These are phyloP conservation scores for Fallopia convolvulus DNA, from an alignment of 148 eudicot genomes.

Conservation along the genomic window DNA sequence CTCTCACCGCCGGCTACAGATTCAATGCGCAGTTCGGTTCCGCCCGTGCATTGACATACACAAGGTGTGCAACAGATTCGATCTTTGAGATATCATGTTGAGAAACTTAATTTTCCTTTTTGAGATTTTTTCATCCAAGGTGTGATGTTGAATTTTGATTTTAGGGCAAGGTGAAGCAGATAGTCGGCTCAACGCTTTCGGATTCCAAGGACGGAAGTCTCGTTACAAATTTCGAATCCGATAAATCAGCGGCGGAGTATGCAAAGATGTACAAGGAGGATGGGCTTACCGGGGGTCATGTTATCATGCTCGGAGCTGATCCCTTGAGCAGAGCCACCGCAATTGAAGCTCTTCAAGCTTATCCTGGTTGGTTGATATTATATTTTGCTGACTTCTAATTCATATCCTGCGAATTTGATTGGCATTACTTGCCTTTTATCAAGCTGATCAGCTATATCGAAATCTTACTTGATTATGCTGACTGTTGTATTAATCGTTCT, in stretches of 20 bases:
- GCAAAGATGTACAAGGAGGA: conserved; percentile 10
- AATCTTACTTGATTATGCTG: neutral
- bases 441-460: neutral
- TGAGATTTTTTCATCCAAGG: neutral
- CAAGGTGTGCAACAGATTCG: conserved; percentile 28
- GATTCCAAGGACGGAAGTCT: conserved; percentile 8
- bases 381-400: neutral
- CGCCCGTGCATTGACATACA: conserved; percentile 64
- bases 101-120: neutral
- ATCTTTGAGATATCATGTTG: neutral
- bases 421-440: neutral
- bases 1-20: conserved; percentile 10
- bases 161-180: conserved; percentile 21
- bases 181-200: conserved; percentile 16
- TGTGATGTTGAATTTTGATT: neutral
- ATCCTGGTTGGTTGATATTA: conserved; percentile 13
- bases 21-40: conserved; percentile 36
- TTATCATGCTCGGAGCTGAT: conserved; percentile 20
- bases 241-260: conserved; percentile 14
- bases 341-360: conserved; percentile 14
- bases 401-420: neutral
- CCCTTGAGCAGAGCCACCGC: conserved; percentile 14
- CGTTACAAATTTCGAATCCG: conserved; percentile 16
- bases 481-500: neutral
- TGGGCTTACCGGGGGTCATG: conserved; percentile 16